Percentiles rank a stretch among this genome's conserved stretches.
Evolutionary conservation across 805 yeast genomes (phyloP).

Genomic region (Wickerhamomyces bisporus): DNA sequence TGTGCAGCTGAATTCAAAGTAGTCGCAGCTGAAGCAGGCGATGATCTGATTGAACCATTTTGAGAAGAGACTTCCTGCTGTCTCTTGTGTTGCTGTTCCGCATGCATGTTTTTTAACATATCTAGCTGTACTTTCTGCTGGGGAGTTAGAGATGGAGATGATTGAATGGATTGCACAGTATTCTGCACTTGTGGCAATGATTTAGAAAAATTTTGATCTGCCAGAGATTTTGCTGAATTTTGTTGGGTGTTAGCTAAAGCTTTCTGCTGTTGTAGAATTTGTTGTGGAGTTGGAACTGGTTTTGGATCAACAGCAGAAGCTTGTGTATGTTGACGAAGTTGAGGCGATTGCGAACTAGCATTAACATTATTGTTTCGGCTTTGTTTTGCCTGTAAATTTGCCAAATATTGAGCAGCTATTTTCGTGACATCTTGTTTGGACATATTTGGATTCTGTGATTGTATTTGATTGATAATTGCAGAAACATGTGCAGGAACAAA

Average conservation of each 20-base stretch:
- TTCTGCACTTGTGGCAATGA: constrained; percentile 10
- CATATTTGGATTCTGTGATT: constrained; percentile 57
- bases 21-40: neutral
- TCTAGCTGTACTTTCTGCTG: constrained; percentile 27
- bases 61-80: constrained; percentile 12
- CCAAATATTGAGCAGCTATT: constrained; percentile 59
- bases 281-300: constrained; percentile 36
- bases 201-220: constrained; percentile 2
- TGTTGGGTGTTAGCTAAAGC: constrained; percentile 21
- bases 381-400: constrained; percentile 44
- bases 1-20: too few relatives aligned
- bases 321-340: constrained; percentile 6
- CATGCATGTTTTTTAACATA: constrained; percentile 21
- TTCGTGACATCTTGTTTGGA: constrained; percentile 61
- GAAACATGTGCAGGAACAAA: constrained; percentile 62
- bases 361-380: constrained; percentile 28
- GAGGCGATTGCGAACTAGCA: constrained; percentile 10
- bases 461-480: constrained; percentile 59
- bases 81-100: constrained; percentile 23
- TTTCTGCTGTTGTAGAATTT: constrained; percentile 29
- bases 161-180: constrained; percentile 3
- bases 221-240: constrained; percentile 23
- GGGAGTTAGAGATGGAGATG: constrained; percentile 17
- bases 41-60: neutral
- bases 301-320: constrained; percentile 6